Evolutionary conservation across 1,139 yeast species (phyloP), one percentile per base, ranked within the genome.

Genomic region (Ogataea hybrid): DNA sequence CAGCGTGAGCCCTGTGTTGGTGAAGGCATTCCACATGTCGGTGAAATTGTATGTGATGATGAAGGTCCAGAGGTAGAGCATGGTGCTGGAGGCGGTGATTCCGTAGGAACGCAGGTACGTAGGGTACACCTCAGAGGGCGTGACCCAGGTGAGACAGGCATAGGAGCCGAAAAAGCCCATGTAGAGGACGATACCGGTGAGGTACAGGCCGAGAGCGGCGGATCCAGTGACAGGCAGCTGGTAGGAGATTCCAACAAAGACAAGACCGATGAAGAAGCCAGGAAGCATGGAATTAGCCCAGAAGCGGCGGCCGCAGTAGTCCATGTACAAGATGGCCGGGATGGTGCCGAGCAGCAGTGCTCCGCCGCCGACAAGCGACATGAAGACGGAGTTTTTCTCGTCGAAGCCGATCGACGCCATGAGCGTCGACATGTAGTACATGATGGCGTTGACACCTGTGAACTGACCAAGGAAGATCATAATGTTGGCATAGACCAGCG

Each of bases 141-240:
- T 59, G 31, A 73, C 78, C 79, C 79, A 73, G 2, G 86, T 78
- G 54, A 78, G 67, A 51, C 80, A 73, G 11, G 84, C 77, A 44
- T 84, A 83, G 35, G 80, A 76, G 31, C 84, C 80, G 42, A 79
- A 79, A 60, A 81, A 81, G 50, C 75, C 76, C 71, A 79, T 70
- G 62, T 81, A 81, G 17, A 79, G 59, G 42, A 79, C 75, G 47
- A 82, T 73, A 54, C 85, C 84, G 5, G 81, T 69, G 40, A 74
- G 57, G 57, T 77, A 79, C 9, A 74, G 69, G 42, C 83, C 85
- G 50, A 72, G 71, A 2, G 79, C 75, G 41, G 77, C 76, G 3
- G 75, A 62, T 25, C 70, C 64, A 45, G 69, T 57, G 43, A 77
- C 69, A 34, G 59, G 61, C 21, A 52, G 42, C 37, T 47, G 49